Percentiles rank a stretch among this genome's conserved stretches.
phyloP scores from a whole-genome alignment of 2,329 filamentous ascomycete genomes.

The Fusarium setosum region DNA sequence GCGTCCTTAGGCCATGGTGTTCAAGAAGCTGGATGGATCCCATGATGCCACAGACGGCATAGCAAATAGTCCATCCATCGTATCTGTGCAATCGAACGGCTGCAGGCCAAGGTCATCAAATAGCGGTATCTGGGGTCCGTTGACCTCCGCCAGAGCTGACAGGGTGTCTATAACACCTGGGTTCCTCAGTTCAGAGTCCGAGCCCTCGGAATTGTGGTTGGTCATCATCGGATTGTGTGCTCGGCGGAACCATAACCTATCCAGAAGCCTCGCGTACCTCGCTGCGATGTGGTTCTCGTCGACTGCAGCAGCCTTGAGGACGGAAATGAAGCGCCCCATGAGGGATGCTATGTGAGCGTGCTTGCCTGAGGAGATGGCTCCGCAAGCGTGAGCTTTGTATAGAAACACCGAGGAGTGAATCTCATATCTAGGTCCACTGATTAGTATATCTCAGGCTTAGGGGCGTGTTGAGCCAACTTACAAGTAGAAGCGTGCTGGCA shows the following conservation, averaged over 20 bases:
- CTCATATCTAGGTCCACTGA: conserved; percentile 3
- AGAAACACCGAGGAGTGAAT: conserved; percentile 25
- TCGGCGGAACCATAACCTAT: conserved; percentile 5
- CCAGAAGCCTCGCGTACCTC: conserved; percentile 18
- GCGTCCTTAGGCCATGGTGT: not conserved
- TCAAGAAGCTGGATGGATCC: conserved; percentile 15
- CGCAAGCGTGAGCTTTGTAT: conserved; percentile 19
- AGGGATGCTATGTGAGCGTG: conserved; percentile 9
- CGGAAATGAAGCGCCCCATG: conserved; percentile 10
- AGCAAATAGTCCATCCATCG: conserved; percentile 14
- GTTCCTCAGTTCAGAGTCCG: not conserved
- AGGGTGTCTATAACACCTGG: not conserved
- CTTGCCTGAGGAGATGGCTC: conserved; percentile 6
- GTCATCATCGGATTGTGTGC: not conserved
- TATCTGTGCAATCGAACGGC: conserved; percentile 16
- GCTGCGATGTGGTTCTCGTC: conserved; percentile 21
- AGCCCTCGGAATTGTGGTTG: not conserved
- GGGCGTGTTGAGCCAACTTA: not conserved
- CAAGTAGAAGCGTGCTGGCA: conserved; percentile 22
- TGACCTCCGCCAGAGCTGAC: conserved; percentile 7
- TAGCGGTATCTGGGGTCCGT: not conserved
- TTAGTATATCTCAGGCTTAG: not conserved
- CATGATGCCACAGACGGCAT: conserved; percentile 13
- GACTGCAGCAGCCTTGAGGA: conserved; percentile 9
- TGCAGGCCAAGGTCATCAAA: conserved; percentile 20